phyloP scores from a whole-genome alignment of 768 basidiomycete species.

The Zangia roseola region DNA sequence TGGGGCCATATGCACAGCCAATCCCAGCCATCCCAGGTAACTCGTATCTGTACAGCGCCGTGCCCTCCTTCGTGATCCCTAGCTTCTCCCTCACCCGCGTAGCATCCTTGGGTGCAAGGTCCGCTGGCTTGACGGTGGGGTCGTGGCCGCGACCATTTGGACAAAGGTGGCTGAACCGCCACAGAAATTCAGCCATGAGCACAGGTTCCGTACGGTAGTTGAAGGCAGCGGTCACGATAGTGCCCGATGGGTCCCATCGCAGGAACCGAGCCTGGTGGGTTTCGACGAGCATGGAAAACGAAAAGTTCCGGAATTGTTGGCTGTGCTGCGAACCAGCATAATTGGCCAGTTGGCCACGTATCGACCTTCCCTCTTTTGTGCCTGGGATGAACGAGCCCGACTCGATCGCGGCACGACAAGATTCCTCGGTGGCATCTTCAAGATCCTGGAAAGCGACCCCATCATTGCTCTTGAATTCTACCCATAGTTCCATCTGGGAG shows the following conservation, averaged over 20 bases:
- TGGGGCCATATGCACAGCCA: conserved; percentile 1
- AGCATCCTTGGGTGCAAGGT: not conserved
- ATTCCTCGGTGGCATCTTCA: no score
- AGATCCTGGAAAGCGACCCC: not conserved
- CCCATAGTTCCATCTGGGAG: not conserved
- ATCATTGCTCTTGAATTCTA: not conserved
- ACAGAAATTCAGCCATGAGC: no score
- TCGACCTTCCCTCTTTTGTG: no score
- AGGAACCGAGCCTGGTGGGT: no score
- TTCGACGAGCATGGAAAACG: no score
- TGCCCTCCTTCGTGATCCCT: not conserved
- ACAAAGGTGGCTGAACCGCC: not conserved
- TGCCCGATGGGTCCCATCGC: no score
- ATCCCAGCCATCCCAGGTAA: not conserved
- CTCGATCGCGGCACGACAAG: no score
- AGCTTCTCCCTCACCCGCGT: not conserved
- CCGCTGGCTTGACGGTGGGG: not conserved
- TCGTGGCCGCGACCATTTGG: not conserved
- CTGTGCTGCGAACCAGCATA: no score
- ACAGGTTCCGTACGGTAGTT: not conserved
- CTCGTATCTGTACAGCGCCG: not conserved
- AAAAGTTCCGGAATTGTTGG: no score
- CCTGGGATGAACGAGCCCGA: no score
- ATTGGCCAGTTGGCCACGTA: no score
- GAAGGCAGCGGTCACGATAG: no score